phyloP scores from a whole-genome alignment of 768 basidiomycete species.

The Leccinum pellstonianum region DNA sequence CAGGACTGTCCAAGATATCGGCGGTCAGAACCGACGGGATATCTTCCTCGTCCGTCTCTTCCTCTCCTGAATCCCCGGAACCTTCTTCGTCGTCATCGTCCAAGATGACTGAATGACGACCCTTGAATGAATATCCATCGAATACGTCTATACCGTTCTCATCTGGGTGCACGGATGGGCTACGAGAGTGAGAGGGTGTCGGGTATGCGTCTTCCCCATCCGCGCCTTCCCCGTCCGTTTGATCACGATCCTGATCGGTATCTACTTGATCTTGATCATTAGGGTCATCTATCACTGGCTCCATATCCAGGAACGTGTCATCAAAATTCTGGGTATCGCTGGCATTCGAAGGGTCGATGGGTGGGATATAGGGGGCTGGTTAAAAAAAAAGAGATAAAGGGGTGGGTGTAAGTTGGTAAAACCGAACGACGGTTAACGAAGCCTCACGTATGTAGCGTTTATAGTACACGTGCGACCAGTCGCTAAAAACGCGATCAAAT shows the following conservation, averaged over 20 bases:
- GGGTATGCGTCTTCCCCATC: conserved; percentile 75
- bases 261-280: conserved; percentile 61
- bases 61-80: conserved; percentile 33
- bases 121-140: conserved; percentile 94
- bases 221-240: conserved; percentile 67
- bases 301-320: conserved; percentile 95
- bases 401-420: conserved; percentile 15
- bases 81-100: conserved; percentile 62
- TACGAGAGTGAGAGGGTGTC: conserved; percentile 79
- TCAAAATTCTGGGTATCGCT: conserved; percentile 98
- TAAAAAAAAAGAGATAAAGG: conserved; percentile 3
- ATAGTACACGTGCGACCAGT: conserved; percentile 92
- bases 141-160: conserved; percentile 71
- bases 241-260: conserved; percentile 66
- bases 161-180: conserved; percentile 58
- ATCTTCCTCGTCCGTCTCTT: conserved; percentile 40
- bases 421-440: conserved; percentile 5
- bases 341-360: conserved; percentile 87
- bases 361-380: conserved; percentile 88
- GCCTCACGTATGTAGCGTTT: conserved; percentile 88
- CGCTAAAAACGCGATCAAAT: conserved; percentile 45
- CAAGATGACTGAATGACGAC: conserved; percentile 73
- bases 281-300: conserved; percentile 81
- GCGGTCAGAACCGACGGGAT: conserved; percentile 24
- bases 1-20: conserved; percentile 20